Percentiles rank a stretch among this genome's conserved stretches.
These are phyloP conservation scores for Dictyostelium intermedium DNA, from an alignment of 78 protist genomes.

Conservation along the genomic window DNA sequence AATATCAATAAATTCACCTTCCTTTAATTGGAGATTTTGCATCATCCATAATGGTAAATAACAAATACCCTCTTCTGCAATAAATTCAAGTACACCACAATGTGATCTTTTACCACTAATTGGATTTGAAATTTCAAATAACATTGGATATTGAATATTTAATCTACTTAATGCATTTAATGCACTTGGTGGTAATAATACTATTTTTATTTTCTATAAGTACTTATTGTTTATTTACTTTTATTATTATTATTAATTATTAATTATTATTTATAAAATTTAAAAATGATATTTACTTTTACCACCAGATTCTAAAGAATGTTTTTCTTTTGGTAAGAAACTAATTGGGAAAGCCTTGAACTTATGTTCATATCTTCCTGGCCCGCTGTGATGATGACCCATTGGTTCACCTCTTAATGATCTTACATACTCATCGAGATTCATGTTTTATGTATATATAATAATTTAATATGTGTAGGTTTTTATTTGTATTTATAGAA, in stretches of 20 bases:
- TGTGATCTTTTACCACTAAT: conserved; percentile 61
- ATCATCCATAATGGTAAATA: conserved; percentile 92
- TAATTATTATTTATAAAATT: neutral
- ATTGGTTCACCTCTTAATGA: neutral
- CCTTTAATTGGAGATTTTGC: conserved; percentile 67
- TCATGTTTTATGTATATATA: neutral
- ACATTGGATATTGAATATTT: conserved; percentile 78
- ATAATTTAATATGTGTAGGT: neutral
- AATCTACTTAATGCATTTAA: conserved; percentile 70
- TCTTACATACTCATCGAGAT: neutral
- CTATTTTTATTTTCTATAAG: neutral
- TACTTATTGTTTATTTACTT: neutral
- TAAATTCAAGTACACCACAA: conserved; percentile 91
- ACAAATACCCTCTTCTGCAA: conserved; percentile 88
- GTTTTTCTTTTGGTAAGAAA: neutral
- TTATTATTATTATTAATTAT: neutral
- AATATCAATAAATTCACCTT: conserved; percentile 65
- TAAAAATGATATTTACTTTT: conserved; percentile 27
- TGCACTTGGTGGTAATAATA: conserved; percentile 75
- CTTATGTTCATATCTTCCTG: conserved; percentile 41
- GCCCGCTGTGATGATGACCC: neutral
- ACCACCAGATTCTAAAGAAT: conserved; percentile 66
- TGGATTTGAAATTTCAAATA: conserved; percentile 77
- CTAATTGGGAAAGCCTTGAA: conserved; percentile 30
- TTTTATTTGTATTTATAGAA: neutral